Evolutionary conservation across 164 flowering plant species (phyloP).

Genomic region (Cinnamomum micranthum): DNA sequence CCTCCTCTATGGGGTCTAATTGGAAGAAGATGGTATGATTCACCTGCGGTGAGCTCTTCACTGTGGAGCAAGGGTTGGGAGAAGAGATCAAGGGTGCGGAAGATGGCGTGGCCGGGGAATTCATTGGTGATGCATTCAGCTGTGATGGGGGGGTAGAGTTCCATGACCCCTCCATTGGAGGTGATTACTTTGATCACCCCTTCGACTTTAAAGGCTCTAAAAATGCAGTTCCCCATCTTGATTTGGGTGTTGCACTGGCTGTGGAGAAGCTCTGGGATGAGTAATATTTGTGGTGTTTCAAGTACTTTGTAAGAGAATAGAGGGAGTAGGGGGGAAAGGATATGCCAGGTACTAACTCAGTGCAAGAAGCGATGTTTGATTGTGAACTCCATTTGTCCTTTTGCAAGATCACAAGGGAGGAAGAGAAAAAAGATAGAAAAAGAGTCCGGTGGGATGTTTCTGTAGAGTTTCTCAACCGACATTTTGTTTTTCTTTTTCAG

Average conservation of each 20-base stretch:
- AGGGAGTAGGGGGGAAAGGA: neutral
- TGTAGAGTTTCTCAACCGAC: neutral
- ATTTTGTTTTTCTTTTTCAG: neutral
- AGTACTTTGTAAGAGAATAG: neutral
- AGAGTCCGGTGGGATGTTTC: neutral
- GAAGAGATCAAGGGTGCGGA: conserved; percentile 46
- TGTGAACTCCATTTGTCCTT: neutral
- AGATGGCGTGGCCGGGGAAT: conserved; percentile 72
- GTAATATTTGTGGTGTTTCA: too few species aligned
- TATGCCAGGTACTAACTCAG: neutral
- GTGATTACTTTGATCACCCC: conserved; percentile 53
- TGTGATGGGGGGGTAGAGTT: conserved; percentile 54
- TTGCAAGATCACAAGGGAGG: neutral
- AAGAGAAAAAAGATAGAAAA: neutral
- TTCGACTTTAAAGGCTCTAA: conserved; percentile 36
- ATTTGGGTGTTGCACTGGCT: neutral
- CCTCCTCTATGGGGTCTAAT: conserved; percentile 14
- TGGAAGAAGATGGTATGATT: conserved; percentile 67
- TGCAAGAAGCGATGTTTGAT: neutral
- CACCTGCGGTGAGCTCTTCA: conserved; percentile 52
- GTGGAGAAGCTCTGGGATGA: too few species aligned
- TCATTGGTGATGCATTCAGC: conserved; percentile 58
- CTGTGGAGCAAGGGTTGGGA: conserved; percentile 51
- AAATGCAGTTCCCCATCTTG: conserved; percentile 65
- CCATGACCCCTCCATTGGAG: conserved; percentile 80